Conservation (phyloP, 768 basidiomycete species). For the Fibroporia radiculosa region DNA sequence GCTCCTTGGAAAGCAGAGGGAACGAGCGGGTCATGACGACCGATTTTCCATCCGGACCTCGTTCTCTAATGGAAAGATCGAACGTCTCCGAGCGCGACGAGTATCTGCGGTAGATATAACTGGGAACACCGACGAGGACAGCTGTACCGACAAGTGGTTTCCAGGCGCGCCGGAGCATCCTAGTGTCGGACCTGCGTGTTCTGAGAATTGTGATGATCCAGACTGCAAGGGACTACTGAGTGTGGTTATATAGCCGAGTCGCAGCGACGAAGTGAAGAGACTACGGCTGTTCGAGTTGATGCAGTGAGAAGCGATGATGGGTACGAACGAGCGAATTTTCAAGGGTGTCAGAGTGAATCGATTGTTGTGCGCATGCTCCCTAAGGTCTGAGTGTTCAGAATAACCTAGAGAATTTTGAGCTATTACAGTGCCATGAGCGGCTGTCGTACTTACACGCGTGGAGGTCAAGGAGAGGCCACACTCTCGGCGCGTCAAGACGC, state of each 20-base stretch:
- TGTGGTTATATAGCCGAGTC: not conserved
- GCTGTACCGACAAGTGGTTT: conserved; percentile 54
- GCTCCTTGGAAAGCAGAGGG: conserved; percentile 45
- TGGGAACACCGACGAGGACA: conserved; percentile 46
- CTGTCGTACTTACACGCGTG: no score
- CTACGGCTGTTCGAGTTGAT: not conserved
- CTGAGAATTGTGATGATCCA: not conserved
- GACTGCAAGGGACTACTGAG: not conserved
- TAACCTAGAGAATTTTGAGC: no score
- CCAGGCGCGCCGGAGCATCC: conserved; percentile 62
- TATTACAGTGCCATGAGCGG: no score
- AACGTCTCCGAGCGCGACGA: conserved; percentile 40
- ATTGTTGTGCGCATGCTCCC: no score
- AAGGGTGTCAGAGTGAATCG: no score
- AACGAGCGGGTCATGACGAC: conserved; percentile 46
- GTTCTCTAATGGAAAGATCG: conserved; percentile 47
- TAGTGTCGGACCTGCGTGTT: no score
- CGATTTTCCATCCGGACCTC: conserved; percentile 52
- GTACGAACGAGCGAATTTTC: no score
- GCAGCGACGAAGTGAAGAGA: not conserved
- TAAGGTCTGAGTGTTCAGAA: no score
- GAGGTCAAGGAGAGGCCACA: no score
- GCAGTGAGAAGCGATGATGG: not conserved
- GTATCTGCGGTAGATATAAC: conserved; percentile 50
- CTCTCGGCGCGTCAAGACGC: no score